Percentiles rank a stretch among this genome's conserved stretches.
These are phyloP conservation scores for Przewalskia tangutica DNA, from an alignment of 257 asterid genomes.

Conservation along the genomic window DNA sequence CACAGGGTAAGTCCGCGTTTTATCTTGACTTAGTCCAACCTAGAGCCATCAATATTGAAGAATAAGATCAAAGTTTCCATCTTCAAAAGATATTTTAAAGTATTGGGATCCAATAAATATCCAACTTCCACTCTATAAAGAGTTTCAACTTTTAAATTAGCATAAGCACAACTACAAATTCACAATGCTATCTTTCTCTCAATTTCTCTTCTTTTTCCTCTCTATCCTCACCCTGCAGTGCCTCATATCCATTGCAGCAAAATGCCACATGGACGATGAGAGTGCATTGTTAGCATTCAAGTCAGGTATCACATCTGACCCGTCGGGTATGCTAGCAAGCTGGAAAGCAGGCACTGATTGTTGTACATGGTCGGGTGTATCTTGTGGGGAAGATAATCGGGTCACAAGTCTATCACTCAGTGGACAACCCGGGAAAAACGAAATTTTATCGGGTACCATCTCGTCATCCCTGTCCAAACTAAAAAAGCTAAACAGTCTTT, in stretches of 20 bases:
- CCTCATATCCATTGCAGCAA: neutral
- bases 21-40: no score
- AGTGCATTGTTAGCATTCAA: slow-evolving; percentile 12
- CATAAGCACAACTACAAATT: neutral
- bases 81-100: neutral
- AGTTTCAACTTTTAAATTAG: neutral
- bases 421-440: neutral
- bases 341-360: slow-evolving; percentile 11
- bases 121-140: neutral
- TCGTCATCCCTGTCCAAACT: slow-evolving; percentile 15
- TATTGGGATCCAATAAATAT: neutral
- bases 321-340: slow-evolving; percentile 1
- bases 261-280: slow-evolving; percentile 6
- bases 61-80: neutral
- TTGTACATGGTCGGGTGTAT: slow-evolving; percentile 4
- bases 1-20: no score
- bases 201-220: neutral
- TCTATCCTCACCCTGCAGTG: neutral
- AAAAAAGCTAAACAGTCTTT: neutral
- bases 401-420: neutral
- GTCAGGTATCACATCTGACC: slow-evolving; percentile 12
- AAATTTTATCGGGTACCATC: slow-evolving; percentile 5
- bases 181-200: neutral
- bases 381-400: neutral
- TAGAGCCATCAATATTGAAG: neutral